Evolutionary conservation across 23 red algal genomes (phyloP), one percentile per base, ranked within the genome.

Genomic region (Gracilaria gracilis): DNA sequence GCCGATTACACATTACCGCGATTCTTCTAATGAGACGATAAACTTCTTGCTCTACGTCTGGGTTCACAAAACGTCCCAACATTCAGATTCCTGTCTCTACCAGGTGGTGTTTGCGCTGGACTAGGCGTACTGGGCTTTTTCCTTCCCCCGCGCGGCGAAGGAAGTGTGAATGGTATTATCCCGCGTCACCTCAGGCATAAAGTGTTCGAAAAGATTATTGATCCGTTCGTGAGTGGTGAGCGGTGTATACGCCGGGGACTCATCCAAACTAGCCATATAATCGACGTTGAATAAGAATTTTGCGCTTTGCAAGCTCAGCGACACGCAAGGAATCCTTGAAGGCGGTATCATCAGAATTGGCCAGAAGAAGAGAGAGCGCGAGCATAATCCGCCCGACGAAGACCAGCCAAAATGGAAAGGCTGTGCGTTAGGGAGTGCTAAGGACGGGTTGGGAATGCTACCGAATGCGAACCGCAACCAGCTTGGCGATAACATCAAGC

Each of bases 181-280:
- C 94, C 96, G 28, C 89, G 96, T 31, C 96, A 98, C 66, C 75
- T 98, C 6, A 93, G 96, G 21, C 54, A 44, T 19, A 93, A 98
- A 61, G 96, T 98, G 35, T 98, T 88, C 75, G 78, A 79, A 35
- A 93, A 94, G 48, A 89, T 98, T 75, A 95, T 98, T 17, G 96
- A 98, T 74, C 96, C 96, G 46, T 98, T 98, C 61, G 94, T 98
- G 64, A n/a, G n/a, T n/a, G n/a, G n/a, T n/a, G n/a, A 88, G 79
- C 36, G 96, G 96, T 12, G 96, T 98, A 14, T 98, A 98, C 58
- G 96, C 96, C 29, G 96, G 96, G 2, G 93, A 98, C 71, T 70
- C 96, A 6, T 85, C 80, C n/a, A 42, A 81, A 51, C 88, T 98
- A 21, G 50, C 89, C 74, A 98, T 98, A 83, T 65, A 57, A 48